phyloP scores from a whole-genome alignment of 768 basidiomycete genomes.

The Russula brevipes region DNA sequence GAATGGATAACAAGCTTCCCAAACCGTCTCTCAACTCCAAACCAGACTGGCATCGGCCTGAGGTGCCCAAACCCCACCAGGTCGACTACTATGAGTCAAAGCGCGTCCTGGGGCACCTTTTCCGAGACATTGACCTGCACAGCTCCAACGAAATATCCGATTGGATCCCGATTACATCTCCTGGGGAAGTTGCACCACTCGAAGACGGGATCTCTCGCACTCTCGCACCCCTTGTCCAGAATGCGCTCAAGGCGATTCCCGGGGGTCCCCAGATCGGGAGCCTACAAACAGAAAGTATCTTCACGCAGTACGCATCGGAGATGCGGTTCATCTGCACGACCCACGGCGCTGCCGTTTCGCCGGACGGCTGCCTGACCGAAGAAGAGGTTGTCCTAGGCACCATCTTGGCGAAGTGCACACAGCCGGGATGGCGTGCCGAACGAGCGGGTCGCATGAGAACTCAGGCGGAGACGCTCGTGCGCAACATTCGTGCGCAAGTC shows the following conservation, averaged over 20 bases:
- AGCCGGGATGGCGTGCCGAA: not conserved
- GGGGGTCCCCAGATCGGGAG: not conserved
- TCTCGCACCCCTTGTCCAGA: not conserved
- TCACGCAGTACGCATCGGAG: constrained; percentile 26
- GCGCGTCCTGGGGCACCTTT: constrained; percentile 67
- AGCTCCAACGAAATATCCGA: not conserved
- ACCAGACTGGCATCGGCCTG: constrained; percentile 66
- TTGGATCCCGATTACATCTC: not conserved
- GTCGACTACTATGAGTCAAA: constrained; percentile 67
- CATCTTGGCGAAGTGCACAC: not conserved
- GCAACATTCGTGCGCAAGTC: constrained; percentile 41
- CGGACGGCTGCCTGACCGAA: not conserved
- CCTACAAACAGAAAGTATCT: constrained; percentile 42
- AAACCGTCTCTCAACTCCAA: constrained; percentile 54
- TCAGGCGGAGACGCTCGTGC: constrained; percentile 48
- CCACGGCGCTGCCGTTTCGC: not conserved
- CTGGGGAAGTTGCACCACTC: not conserved
- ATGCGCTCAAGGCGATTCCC: too few species aligned
- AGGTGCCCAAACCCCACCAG: constrained; percentile 36
- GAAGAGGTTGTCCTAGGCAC: not conserved
- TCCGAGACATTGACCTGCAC: constrained; percentile 20
- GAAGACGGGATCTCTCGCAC: not conserved
- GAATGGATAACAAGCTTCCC: constrained; percentile 44
- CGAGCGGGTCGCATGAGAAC: constrained; percentile 45
- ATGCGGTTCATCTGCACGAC: not conserved